Evolutionary conservation across 2,329 filamentous ascomycete genomes (phyloP).

Genomic region (Diaporthe aspalathi): DNA sequence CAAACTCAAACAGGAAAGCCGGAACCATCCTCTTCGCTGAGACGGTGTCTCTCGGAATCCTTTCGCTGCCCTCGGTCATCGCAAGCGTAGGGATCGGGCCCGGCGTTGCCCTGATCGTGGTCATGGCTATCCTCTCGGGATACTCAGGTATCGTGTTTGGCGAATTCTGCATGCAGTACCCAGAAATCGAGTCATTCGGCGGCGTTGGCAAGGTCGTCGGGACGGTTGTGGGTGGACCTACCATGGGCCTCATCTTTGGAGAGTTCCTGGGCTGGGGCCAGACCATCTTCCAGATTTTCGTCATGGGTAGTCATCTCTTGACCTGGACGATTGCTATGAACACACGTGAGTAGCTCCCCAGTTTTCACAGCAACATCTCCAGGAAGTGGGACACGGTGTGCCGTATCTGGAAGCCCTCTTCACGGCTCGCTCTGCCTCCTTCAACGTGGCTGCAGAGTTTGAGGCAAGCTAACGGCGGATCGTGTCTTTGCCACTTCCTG

Average conservation of each 20-base stretch:
- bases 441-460: no score
- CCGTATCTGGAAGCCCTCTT: no score
- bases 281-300: slow-evolving; percentile 72
- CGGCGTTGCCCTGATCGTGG: slow-evolving; percentile 77
- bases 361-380: no score
- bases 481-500: no score
- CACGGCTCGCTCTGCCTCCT: no score
- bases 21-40: slow-evolving; percentile 57
- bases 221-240: slow-evolving; percentile 48
- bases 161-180: slow-evolving; percentile 78
- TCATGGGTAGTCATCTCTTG: slow-evolving; percentile 76
- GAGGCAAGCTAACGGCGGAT: no score
- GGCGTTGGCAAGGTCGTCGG: slow-evolving; percentile 72
- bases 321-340: slow-evolving; percentile 77
- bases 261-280: slow-evolving; percentile 71
- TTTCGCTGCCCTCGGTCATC: slow-evolving; percentile 82
- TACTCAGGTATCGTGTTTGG: slow-evolving; percentile 66
- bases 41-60: slow-evolving; percentile 62
- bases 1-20: slow-evolving; percentile 52
- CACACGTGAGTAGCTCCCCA: slow-evolving; percentile 47
- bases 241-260: slow-evolving; percentile 63
- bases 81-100: slow-evolving; percentile 77
- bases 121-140: slow-evolving; percentile 75
- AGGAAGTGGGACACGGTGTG: neutral
- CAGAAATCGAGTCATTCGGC: slow-evolving; percentile 74